These are phyloP conservation scores for Yarrowia yakushimensis DNA, from an alignment of 805 yeast genomes.

Conservation along the genomic window DNA sequence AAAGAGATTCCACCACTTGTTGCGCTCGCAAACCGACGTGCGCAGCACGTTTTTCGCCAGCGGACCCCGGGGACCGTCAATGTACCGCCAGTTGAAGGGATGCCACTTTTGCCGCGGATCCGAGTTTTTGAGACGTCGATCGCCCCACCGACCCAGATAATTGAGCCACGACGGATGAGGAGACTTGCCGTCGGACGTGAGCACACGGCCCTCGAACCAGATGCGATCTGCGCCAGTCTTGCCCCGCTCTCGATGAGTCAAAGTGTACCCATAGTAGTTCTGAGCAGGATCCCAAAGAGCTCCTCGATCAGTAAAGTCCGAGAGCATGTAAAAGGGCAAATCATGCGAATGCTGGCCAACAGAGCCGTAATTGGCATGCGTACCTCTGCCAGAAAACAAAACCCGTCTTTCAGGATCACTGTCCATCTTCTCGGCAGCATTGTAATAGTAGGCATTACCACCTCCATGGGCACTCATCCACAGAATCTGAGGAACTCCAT, in stretches of 20 bases:
- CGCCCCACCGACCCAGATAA: slow-evolving; percentile 89
- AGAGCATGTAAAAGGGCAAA: slow-evolving; percentile 82
- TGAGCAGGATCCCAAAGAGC: slow-evolving; percentile 90
- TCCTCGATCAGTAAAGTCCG: slow-evolving; percentile 94
- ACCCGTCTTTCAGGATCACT: slow-evolving; percentile 55
- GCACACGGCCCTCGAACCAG: slow-evolving; percentile 36
- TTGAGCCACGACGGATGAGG: slow-evolving; percentile 73
- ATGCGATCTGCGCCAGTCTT: background rate
- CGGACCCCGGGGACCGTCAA: slow-evolving; percentile 94
- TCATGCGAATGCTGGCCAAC: slow-evolving; percentile 96
- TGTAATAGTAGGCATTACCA: slow-evolving; percentile 81
- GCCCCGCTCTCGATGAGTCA: slow-evolving; percentile 41
- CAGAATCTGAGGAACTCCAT: slow-evolving; percentile 73
- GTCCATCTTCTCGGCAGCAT: slow-evolving; percentile 65
- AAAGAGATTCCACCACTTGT: slow-evolving; percentile 92
- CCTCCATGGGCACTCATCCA: slow-evolving; percentile 99
- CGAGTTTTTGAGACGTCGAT: slow-evolving; percentile 55
- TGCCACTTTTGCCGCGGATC: slow-evolving; percentile 86
- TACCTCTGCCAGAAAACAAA: slow-evolving; percentile 87
- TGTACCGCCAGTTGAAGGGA: slow-evolving; percentile 83
- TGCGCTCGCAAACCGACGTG: slow-evolving; percentile 69
- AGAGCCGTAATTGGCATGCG: slow-evolving; percentile 96
- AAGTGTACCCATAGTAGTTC: slow-evolving; percentile 78
- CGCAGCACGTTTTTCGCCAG: slow-evolving; percentile 70
- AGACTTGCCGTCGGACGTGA: slow-evolving; percentile 41